Conservation (phyloP, 441 rosid species). For the Adansonia gregorii region DNA sequence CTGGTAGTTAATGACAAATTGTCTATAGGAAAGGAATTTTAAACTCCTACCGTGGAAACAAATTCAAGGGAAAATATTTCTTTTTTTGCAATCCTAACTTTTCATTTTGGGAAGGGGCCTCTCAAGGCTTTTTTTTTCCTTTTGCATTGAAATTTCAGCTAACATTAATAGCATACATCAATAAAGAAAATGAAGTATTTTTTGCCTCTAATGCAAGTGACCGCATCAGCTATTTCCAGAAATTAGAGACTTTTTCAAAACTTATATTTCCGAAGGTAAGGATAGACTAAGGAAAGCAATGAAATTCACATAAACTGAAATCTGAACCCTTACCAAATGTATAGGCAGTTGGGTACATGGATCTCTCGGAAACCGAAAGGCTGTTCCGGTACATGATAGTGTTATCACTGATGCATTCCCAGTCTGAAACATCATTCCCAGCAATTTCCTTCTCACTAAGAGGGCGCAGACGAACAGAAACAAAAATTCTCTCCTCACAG, state of each 20-base stretch:
- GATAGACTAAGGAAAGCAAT: neutral
- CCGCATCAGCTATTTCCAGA: neutral
- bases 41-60: neutral
- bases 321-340: constrained; percentile 59
- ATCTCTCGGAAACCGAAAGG: constrained; percentile 65
- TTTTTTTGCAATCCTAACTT: neutral
- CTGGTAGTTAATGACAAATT: neutral
- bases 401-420: constrained; percentile 71
- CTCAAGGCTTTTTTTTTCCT: neutral
- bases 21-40: neutral
- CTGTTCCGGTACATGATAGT: constrained; percentile 61
- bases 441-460: constrained; percentile 63
- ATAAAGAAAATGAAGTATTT: constrained; percentile 6
- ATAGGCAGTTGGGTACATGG: constrained; percentile 72
- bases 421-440: constrained; percentile 59
- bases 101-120: neutral
- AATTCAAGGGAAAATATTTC: neutral
- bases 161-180: neutral
- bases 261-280: neutral
- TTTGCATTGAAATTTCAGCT: neutral
- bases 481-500: constrained; percentile 60
- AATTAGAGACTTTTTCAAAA: neutral
- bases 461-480: constrained; percentile 74
- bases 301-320: constrained; percentile 12
- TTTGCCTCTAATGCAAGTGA: neutral